Base-by-base conservation (phyloP, 108 stramenopile genomes). In the Fragilaria radians region DNA sequence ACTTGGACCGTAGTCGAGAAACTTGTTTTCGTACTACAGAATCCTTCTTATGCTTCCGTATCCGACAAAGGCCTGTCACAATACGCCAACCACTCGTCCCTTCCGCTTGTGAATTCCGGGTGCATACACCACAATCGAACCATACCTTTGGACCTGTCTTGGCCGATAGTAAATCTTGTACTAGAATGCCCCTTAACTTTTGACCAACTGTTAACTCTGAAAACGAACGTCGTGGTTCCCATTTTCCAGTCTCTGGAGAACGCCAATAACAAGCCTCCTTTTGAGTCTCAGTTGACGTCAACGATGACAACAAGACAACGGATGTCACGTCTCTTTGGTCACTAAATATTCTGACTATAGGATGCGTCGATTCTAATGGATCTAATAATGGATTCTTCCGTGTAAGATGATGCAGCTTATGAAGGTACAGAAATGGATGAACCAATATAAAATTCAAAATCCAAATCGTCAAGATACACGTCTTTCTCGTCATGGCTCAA, bases 91-190 rank as follows among this genome's bases (percentile, higher is more conserved):
- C 82, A 28, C 84, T 84, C 18, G 64, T 71, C 85, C 85, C 86
- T 22, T 70, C 58, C 22, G 71, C 68, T 28, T 69, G 45, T 11
- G 24, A 56, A 29, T 59, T 52, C 30, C 19, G 68, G 22, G 50
- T 61, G 11, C 71, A 62, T 11, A 83, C 73, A 5, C 88, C 88
- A 58, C 79, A 80, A 59, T 90, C 88, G 31, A 81, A 73, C 30
- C 70, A 90, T 1, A 82, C 68, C 65, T 87, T 87, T 14, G 85
- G 81, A 0, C 88, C 88, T 0, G 88, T 84, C 32, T 72, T 82
- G 11, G 80, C 88, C 42, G 76, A 62, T 34, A 90, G 52, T 28
- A 72, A 52, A 26, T 85, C 82, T 54, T 78, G 68, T 14, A 86
- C 61, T 46, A 80, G 64, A 1, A 57, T 53, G 2, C 77, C 88